These are phyloP conservation scores for Crithidia thermophila DNA, from an alignment of 208 protist species.

Conservation along the genomic window DNA sequence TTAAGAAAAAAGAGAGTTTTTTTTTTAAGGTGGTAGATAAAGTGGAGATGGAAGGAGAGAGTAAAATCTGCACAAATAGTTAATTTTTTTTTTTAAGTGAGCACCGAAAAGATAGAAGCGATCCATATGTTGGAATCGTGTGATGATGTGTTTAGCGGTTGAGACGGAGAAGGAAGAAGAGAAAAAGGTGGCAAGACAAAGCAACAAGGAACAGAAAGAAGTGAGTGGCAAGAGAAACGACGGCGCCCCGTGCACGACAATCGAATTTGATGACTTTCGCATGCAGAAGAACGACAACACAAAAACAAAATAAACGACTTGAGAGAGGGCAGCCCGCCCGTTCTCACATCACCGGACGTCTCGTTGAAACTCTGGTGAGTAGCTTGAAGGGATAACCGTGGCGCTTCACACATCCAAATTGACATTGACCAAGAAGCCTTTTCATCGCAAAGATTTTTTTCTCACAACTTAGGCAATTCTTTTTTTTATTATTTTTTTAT, in stretches of 20 bases:
- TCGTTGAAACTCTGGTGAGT: too few species aligned
- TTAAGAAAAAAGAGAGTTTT: conserved; percentile 4
- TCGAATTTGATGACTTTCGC: neutral
- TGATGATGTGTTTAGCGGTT: too few species aligned
- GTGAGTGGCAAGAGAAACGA: neutral
- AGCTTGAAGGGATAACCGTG: too few species aligned
- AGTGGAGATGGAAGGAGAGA: conserved; percentile 4
- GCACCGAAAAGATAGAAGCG: conserved; percentile 15
- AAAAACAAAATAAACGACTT: too few species aligned
- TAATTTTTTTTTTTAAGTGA: neutral
- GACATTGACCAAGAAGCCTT: too few species aligned
- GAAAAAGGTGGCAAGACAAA: conserved; percentile 15
- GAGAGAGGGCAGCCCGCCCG: too few species aligned
- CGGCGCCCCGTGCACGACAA: neutral
- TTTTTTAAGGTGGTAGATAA: neutral
- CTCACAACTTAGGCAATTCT: too few species aligned
- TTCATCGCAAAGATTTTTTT: too few species aligned
- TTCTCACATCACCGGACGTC: too few species aligned
- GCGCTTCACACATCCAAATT: too few species aligned
- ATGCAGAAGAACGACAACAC: neutral
- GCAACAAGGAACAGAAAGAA: neutral
- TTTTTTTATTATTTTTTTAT: neutral
- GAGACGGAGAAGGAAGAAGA: neutral
- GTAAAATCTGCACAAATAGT: too few species aligned
- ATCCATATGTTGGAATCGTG: too few species aligned